These are phyloP conservation scores for Linum lewisii DNA, from an alignment of 345 rosid species.

Conservation along the genomic window DNA sequence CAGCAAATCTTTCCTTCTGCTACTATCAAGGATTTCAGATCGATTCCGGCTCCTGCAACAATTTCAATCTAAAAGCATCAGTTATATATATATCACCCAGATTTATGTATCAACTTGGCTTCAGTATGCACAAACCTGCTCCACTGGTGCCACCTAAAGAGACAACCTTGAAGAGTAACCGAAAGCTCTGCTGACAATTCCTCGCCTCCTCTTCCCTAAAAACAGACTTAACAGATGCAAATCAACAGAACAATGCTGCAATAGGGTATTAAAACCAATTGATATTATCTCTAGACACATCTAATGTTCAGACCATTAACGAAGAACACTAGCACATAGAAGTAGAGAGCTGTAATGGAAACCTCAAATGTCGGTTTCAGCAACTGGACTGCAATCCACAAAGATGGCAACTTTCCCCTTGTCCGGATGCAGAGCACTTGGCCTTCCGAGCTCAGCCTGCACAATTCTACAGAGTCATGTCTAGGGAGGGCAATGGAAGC, in stretches of 20 bases:
- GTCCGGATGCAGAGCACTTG: slow-evolving; percentile 59
- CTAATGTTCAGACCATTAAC: no score
- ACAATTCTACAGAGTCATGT: background rate
- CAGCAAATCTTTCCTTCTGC: slow-evolving; percentile 80
- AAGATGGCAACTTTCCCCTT: slow-evolving; percentile 69
- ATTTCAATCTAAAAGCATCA: slow-evolving; percentile 4
- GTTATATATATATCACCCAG: background rate
- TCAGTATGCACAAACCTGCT: slow-evolving; percentile 41
- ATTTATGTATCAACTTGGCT: background rate
- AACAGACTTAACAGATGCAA: slow-evolving; percentile 1
- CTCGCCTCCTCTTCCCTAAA: slow-evolving; percentile 94
- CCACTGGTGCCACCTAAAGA: slow-evolving; percentile 88
- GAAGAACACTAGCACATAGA: background rate
- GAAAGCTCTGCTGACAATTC: slow-evolving; percentile 80
- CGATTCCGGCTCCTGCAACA: slow-evolving; percentile 70
- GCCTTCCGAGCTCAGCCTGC: slow-evolving; percentile 93
- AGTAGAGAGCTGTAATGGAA: slow-evolving; percentile 10
- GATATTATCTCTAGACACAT: no score
- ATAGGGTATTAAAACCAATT: no score
- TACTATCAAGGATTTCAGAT: slow-evolving; percentile 59
- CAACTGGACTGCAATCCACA: slow-evolving; percentile 83
- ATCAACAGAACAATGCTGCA: background rate
- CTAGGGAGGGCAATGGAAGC: background rate
- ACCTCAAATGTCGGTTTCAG: slow-evolving; percentile 85
- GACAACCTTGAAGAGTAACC: slow-evolving; percentile 56